Conservation (phyloP, 2,329 filamentous ascomycete species). For the Calonectria honghensis region DNA sequence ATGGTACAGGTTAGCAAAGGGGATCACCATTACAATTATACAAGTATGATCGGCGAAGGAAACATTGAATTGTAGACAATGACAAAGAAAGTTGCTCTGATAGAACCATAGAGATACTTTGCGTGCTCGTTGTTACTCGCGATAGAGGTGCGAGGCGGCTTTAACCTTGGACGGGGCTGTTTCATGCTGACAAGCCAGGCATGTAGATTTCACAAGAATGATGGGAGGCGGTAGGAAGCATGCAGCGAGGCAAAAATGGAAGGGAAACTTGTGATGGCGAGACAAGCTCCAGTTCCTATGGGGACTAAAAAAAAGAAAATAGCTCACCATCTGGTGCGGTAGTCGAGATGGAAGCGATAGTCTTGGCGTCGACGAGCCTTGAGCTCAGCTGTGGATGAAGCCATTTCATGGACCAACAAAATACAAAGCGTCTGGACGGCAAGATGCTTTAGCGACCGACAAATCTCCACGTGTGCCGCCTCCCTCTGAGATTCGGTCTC, state of each 20-base stretch:
- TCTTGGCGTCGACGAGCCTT: conserved; percentile 81
- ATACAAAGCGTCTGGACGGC: not conserved
- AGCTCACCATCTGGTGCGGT: conserved; percentile 87
- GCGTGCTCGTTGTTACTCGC: not conserved
- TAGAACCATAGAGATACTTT: conserved; percentile 1
- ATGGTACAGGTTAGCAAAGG: conserved; percentile 44
- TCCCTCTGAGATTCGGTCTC: conserved; percentile 1
- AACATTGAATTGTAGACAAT: not conserved
- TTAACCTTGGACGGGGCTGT: conserved; percentile 2
- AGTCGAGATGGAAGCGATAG: conserved; percentile 87
- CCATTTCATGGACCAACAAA: conserved; percentile 29
- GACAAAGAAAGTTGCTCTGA: not conserved
- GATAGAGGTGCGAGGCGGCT: not conserved
- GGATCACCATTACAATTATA: not conserved
- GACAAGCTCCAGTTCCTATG: not conserved
- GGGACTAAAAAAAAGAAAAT: conserved; percentile 12
- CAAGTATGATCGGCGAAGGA: conserved; percentile 1
- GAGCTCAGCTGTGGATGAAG: conserved; percentile 58
- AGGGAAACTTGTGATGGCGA: not conserved
- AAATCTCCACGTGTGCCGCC: not conserved
- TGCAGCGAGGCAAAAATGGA: not conserved
- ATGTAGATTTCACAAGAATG: not conserved
- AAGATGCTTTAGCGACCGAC: not conserved
- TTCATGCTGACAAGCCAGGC: not conserved
- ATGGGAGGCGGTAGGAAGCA: not conserved